These are phyloP conservation scores for Cucurbita pepo DNA, from an alignment of 306 rosid genomes.

Conservation along the genomic window DNA sequence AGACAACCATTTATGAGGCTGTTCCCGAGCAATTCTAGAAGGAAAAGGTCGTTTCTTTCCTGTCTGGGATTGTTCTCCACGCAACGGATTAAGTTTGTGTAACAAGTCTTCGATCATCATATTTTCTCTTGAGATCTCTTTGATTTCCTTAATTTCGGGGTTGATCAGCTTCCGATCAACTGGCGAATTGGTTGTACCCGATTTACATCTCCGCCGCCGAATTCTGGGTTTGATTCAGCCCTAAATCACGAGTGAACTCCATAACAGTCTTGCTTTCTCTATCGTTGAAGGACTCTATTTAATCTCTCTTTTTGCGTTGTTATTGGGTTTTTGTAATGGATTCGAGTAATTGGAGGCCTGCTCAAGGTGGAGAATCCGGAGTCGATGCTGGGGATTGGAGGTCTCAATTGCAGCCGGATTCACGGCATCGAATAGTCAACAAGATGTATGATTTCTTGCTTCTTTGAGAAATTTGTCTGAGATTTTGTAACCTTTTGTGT, in stretches of 20 bases:
- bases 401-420: constrained; percentile 10
- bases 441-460: constrained; percentile 2
- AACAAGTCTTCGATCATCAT: neutral
- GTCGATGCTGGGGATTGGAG: constrained; percentile 12
- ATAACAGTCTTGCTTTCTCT: neutral
- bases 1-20: too few relatives aligned
- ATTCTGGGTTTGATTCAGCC: neutral
- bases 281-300: neutral
- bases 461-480: neutral
- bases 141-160: neutral
- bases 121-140: neutral
- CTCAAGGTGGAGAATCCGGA: constrained; percentile 24
- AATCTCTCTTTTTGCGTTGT: neutral
- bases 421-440: constrained; percentile 8
- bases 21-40: neutral
- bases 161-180: neutral
- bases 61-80: neutral
- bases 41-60: neutral
- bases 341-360: constrained; percentile 23
- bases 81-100: neutral
- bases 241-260: neutral
- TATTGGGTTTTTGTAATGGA: constrained; percentile 16
- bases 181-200: neutral
- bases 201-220: neutral
- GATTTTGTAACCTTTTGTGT: neutral